Conservation (phyloP, 805 yeast species). For the Teunomyces panamensis region DNA sequence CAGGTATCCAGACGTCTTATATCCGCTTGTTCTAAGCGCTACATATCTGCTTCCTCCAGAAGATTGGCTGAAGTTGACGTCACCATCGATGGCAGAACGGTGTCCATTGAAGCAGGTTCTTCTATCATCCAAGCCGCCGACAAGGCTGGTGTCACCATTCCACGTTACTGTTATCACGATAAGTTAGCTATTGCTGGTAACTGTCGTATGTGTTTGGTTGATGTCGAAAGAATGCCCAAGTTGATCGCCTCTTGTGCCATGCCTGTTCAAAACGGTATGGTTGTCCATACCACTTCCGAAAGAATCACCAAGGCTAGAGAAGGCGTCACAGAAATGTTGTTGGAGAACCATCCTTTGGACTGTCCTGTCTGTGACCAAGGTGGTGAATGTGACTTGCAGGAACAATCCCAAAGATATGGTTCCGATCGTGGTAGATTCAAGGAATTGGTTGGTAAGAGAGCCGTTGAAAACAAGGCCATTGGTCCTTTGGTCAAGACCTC, state of each 20-base stretch:
- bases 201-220: constrained; percentile 91
- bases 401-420: constrained; percentile 80
- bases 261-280: constrained; percentile 91
- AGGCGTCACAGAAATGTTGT: constrained; percentile 85
- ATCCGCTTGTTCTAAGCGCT: constrained; percentile 14
- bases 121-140: constrained; percentile 90
- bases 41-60: constrained; percentile 32
- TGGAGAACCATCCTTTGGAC: constrained; percentile 87
- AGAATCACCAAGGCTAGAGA: constrained; percentile 81
- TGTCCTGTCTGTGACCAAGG: constrained; percentile 94
- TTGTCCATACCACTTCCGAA: constrained; percentile 73
- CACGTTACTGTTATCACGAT: constrained; percentile 90
- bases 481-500: constrained; percentile 88
- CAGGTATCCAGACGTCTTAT: constrained; percentile 8
- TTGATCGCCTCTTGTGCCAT: constrained; percentile 88
- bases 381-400: constrained; percentile 92
- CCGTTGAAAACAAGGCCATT: constrained; percentile 85
- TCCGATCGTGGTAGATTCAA: constrained; percentile 81
- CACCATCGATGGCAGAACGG: constrained; percentile 68
- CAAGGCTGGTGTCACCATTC: constrained; percentile 83
- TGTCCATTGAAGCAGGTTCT: constrained; percentile 79
- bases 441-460: constrained; percentile 82
- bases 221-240: constrained; percentile 85
- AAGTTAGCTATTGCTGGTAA: constrained; percentile 88
- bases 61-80: constrained; percentile 54